Evolutionary conservation across 129 eudicot genomes (phyloP).

Genomic region (Heracleum sosnowskyi): DNA sequence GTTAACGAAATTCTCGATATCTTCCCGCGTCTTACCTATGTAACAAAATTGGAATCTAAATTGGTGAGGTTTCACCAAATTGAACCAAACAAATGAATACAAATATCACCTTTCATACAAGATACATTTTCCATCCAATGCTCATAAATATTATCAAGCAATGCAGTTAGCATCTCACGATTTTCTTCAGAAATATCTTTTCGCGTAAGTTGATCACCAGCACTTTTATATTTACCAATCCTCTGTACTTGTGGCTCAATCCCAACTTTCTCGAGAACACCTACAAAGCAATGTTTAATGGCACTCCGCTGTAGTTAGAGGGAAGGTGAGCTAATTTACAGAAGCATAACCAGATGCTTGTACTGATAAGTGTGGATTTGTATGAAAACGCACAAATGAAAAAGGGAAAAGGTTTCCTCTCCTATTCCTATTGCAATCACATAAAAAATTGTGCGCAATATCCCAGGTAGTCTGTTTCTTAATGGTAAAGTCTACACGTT

Average conservation of each 20-base stretch:
- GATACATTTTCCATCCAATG: conserved; percentile 74
- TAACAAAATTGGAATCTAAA: neutral
- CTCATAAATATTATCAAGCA: conserved; percentile 65
- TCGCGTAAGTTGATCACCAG: conserved; percentile 71
- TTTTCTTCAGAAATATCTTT: conserved; percentile 74
- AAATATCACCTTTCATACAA: conserved; percentile 50
- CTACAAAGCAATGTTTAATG: conserved; percentile 35
- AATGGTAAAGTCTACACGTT: neutral
- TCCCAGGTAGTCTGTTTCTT: neutral
- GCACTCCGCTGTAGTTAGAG: conserved; percentile 20
- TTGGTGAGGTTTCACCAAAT: too few relatives aligned
- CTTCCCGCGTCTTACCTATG: conserved; percentile 67
- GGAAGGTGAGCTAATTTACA: neutral
- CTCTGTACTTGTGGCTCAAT: conserved; percentile 81
- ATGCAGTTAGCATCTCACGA: conserved; percentile 81
- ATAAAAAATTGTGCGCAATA: neutral
- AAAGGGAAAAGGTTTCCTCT: neutral
- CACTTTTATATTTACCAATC: conserved; percentile 93
- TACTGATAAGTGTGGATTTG: neutral
- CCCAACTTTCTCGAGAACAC: conserved; percentile 80
- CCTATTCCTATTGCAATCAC: neutral
- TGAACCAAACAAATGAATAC: neutral
- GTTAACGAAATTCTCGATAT: conserved; percentile 58
- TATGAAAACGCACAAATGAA: neutral
- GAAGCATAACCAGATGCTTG: neutral